Conservation (phyloP, 2,329 filamentous ascomycete genomes). For the Seiridium cupressi region DNA sequence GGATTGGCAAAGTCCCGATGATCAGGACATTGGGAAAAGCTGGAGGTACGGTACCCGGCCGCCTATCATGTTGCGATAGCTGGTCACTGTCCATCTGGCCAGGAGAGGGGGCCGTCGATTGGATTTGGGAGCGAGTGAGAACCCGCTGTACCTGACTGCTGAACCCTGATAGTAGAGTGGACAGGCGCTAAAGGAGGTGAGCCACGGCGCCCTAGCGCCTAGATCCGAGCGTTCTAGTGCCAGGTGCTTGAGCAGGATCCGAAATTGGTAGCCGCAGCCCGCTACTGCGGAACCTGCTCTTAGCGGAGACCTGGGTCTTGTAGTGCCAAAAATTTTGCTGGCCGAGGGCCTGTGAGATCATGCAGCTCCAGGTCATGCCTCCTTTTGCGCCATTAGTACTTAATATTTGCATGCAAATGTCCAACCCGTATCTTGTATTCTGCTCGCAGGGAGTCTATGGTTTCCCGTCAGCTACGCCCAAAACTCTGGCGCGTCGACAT, state of each 20-base stretch:
- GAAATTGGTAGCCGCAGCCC: background rate
- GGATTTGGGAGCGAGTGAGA: too few relatives aligned
- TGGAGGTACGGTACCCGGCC: too few relatives aligned
- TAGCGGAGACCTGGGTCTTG: slow-evolving; percentile 5
- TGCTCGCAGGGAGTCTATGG: background rate
- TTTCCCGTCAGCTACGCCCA: background rate
- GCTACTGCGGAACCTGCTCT: slow-evolving; percentile 5
- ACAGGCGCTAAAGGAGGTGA: background rate
- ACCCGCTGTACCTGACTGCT: background rate
- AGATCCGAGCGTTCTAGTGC: background rate
- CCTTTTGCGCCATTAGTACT: background rate
- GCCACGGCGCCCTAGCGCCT: background rate
- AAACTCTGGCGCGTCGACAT: background rate
- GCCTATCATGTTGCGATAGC: too few relatives aligned
- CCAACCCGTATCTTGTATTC: background rate
- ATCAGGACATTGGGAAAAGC: too few relatives aligned
- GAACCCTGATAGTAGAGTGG: background rate
- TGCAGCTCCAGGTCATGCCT: background rate
- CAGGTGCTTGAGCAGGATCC: background rate
- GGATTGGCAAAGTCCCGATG: too few relatives aligned
- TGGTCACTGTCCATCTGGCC: too few relatives aligned
- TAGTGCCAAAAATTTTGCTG: slow-evolving; percentile 9
- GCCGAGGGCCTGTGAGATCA: background rate
- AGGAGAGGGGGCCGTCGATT: too few relatives aligned
- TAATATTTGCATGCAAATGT: slow-evolving; percentile 1